Percentiles rank a stretch among this genome's conserved stretches.
phyloP scores from a whole-genome alignment of 2,329 filamentous ascomycete species.

The Calonectria honghensis region DNA sequence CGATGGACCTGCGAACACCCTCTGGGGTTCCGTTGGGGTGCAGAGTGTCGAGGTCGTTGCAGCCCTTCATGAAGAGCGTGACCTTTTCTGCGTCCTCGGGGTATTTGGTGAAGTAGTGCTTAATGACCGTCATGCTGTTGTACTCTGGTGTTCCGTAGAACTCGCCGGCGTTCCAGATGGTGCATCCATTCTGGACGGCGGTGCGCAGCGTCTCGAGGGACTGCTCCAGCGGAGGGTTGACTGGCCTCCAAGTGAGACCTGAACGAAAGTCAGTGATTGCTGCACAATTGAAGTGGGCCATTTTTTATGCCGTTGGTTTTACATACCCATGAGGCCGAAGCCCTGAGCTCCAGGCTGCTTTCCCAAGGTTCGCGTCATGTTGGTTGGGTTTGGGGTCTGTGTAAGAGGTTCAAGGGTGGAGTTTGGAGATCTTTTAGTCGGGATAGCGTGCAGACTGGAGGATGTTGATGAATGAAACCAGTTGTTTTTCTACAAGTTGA shows the following conservation, averaged over 20 bases:
- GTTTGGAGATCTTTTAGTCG: not conserved
- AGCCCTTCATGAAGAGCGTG: constrained; percentile 78
- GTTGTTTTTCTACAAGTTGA: not conserved
- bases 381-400: constrained; percentile 22
- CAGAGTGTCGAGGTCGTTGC: constrained; percentile 60
- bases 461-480: constrained; percentile 1
- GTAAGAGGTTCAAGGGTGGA: not conserved
- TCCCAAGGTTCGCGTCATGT: constrained; percentile 59
- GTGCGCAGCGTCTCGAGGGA: constrained; percentile 74
- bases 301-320: not conserved
- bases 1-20: constrained; percentile 73
- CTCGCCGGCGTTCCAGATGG: constrained; percentile 78
- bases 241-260: constrained; percentile 67
- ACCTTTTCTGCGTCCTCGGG: constrained; percentile 79
- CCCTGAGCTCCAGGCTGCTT: constrained; percentile 70
- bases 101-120: constrained; percentile 77
- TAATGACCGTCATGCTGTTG: constrained; percentile 76
- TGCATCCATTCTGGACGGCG: constrained; percentile 66
- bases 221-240: constrained; percentile 65
- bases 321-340: constrained; percentile 73
- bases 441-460: not conserved
- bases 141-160: constrained; percentile 77
- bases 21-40: constrained; percentile 71
- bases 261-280: not conserved
- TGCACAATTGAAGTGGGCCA: not conserved